phyloP scores from a whole-genome alignment of 805 yeast genomes.

The Teunomyces tritomae region DNA sequence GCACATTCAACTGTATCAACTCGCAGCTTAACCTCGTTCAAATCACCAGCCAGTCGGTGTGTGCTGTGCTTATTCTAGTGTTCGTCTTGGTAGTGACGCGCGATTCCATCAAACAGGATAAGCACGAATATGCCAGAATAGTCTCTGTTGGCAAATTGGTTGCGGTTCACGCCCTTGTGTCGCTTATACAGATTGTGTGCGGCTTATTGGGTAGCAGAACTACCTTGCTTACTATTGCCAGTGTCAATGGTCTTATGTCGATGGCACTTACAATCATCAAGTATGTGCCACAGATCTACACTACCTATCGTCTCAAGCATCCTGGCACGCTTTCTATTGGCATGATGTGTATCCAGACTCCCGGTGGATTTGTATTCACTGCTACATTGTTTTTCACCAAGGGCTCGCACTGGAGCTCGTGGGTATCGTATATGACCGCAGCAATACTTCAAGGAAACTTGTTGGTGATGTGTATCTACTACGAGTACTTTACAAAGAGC shows the following conservation, averaged over 20 bases:
- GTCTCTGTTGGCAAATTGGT: constrained; percentile 41
- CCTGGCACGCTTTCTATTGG: constrained; percentile 77
- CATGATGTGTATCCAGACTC: constrained; percentile 85
- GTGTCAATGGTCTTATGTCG: constrained; percentile 61
- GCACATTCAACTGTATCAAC: constrained; percentile 58
- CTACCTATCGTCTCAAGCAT: constrained; percentile 66
- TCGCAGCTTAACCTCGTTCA: constrained; percentile 67
- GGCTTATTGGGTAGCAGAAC: constrained; percentile 24
- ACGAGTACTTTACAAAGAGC: constrained; percentile 21
- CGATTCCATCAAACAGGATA: constrained; percentile 46
- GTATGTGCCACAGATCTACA: constrained; percentile 75
- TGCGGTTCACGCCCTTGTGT: constrained; percentile 32
- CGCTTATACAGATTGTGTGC: constrained; percentile 33
- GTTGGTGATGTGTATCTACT: constrained; percentile 57
- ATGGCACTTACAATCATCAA: constrained; percentile 64
- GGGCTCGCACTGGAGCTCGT: constrained; percentile 82
- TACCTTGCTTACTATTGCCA: constrained; percentile 44
- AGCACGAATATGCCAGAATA: constrained; percentile 42
- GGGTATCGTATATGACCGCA: constrained; percentile 77
- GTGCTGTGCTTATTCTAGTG: constrained; percentile 56
- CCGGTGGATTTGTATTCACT: constrained; percentile 84
- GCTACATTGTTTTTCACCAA: constrained; percentile 66
- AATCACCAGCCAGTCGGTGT: constrained; percentile 59
- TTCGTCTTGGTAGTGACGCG: constrained; percentile 51
- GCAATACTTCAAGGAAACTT: constrained; percentile 64